Evolutionary conservation across 163 green algal genomes (phyloP), one percentile per base, ranked within the genome.

Genomic region (Chlorella variabilis): DNA sequence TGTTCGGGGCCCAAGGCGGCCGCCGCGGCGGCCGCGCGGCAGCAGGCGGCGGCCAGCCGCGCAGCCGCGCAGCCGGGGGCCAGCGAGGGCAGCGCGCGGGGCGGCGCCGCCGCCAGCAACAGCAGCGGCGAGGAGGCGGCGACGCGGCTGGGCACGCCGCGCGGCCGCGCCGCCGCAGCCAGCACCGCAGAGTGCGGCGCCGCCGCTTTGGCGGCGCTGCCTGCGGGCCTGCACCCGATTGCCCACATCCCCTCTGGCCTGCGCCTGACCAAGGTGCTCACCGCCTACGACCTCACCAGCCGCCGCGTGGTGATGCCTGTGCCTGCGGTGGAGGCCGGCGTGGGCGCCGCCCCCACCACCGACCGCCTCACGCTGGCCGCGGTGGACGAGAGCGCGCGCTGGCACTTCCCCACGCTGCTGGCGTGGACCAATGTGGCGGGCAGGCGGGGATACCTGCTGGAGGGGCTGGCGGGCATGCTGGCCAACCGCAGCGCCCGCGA

Each of bases 231-330:
- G 76, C 62, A 81, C 51, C 33, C 66, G 41, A 5, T 82, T 13
- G 77, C 77, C 9, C 11, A 69, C 31, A 33, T 87, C 27, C 83
- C 83, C 59, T 41, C 69, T 33, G 77, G 83, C 38, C 34, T 84
- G 21, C 71, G 56, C 27, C 45, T 87, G n/a, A 8, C 3, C 42
- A 87, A 83, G 77, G 63, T 69, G 39, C 78, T 91, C n/a, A 90
- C 87, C 34, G 68, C 41, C 31, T 89, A 91, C 73, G 87, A 91
- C 78, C 66, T 90, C 29, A 65, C 36, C n/a, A 83, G 85, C 54
- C 62, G 65, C n/a, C 66, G 78, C 39, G 65, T 91, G 25, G 59
- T 91, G 71, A 78, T 91, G 76, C 82, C 85, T 21, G 77, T 67
- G 39, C 36, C 73, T 2, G 77, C 80, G 27, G 76, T 87, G 51